Base-by-base conservation (phyloP, 345 rosid species). In the Garcia nutans region DNA sequence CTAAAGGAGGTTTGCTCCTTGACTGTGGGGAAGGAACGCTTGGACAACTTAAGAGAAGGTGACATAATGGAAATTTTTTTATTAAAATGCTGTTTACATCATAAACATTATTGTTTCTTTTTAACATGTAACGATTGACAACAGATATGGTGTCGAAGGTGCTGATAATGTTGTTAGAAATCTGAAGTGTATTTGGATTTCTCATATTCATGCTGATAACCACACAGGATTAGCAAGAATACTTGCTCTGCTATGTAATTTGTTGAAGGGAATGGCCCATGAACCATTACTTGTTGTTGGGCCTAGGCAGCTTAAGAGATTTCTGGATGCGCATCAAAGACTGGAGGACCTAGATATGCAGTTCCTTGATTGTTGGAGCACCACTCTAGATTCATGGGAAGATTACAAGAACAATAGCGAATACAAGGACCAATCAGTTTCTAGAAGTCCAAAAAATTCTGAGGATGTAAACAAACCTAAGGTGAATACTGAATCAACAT, bases 11-110 rank as follows among this genome's bases (percentile, higher is more conserved):
- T 76, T 75, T 95, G 80, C 90, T 95, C 63, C 82, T 93, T 71
- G 98, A 95, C 75, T 95, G 99, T 50, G 97, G 99, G 10, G 99
- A 95, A 89, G 99, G 99, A 80, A 95, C 96, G 67, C 82, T 95
- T 37, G 98, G 97, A 42, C 98, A 95, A 82, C 89, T 93, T 80
- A 95, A 91, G 83, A 90, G 99, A 88, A 91, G 94, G 94, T 92
- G 81, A 45, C 66, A 55, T 13, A 7, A 37, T 45, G 5, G 42
- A 52, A 75, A 55, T 1, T 45, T 66, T 66, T 33, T 58, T 59
- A 59, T 70, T 54, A 49, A 15, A 8, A 3, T 42, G 28, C 8
- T 26, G 17, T 24, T 58, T 16, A 16, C 49, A 17, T 71, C 17
- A 3, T 23, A 33, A 20, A 64, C 57, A 45, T 68, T 44, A 44